A percentile compares a stretch with the other conserved stretches of the same genome.
Conservation (phyloP, 2,329 filamentous ascomycete species). For the Apiospora kogelbergensis region DNA sequence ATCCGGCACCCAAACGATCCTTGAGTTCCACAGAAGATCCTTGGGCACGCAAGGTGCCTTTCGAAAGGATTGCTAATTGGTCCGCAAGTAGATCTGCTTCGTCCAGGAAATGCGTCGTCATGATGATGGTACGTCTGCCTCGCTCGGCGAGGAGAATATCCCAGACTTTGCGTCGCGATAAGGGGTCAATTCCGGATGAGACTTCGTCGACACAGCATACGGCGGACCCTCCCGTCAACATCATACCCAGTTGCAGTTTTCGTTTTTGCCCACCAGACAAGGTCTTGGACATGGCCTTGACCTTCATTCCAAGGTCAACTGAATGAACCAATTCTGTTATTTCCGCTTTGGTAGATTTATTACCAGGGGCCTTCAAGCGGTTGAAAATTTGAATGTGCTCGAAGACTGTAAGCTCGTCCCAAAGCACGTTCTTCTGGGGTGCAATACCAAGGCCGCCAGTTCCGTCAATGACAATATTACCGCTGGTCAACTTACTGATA, state of each 20-base stretch:
- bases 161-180: constrained; percentile 89
- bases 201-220: constrained; percentile 94
- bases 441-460: constrained; percentile 82
- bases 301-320: constrained; percentile 76
- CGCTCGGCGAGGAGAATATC: constrained; percentile 87
- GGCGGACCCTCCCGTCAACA: constrained; percentile 86
- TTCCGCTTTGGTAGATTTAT: constrained; percentile 55
- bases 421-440: constrained; percentile 91
- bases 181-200: constrained; percentile 81
- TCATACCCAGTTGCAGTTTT: constrained; percentile 90
- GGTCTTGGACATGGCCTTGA: constrained; percentile 69
- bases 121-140: constrained; percentile 75
- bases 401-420: constrained; percentile 82
- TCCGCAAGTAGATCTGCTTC: constrained; percentile 90
- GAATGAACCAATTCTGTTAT: constrained; percentile 64
- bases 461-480: constrained; percentile 74
- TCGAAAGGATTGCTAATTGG: constrained; percentile 84
- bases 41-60: constrained; percentile 76
- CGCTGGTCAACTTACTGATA: constrained; percentile 72
- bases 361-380: constrained; percentile 66
- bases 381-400: constrained; percentile 88
- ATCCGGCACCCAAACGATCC: constrained; percentile 77
- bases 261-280: constrained; percentile 90
- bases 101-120: constrained; percentile 93
- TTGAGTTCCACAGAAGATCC: constrained; percentile 88